A percentile compares a stretch with the other conserved stretches of the same genome.
Evolutionary conservation across 345 rosid species (phyloP).

Genomic region (Excoecaria agallocha): DNA sequence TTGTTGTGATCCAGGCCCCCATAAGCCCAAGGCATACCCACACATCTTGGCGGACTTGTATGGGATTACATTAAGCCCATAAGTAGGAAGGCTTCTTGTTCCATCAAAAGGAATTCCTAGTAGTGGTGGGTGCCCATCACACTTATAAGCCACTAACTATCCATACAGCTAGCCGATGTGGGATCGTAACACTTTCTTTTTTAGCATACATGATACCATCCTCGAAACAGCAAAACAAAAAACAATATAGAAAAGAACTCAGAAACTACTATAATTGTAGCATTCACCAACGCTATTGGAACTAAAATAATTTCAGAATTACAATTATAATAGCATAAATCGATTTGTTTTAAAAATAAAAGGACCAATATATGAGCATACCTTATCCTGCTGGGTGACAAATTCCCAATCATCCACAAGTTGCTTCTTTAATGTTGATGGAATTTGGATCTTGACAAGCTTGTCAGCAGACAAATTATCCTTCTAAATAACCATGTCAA

Average conservation of each 20-base stretch:
- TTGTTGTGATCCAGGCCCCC: too few relatives aligned
- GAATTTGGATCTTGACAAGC: conserved; percentile 76
- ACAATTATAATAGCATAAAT: conserved; percentile 7
- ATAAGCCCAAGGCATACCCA: too few relatives aligned
- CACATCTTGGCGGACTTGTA: too few relatives aligned
- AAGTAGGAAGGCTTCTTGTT: too few relatives aligned
- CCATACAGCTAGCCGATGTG: too few relatives aligned
- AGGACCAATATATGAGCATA: conserved; percentile 15
- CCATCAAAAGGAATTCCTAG: too few relatives aligned
- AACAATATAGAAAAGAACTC: background rate
- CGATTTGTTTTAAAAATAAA: background rate
- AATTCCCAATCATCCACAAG: conserved; percentile 87
- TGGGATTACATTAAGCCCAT: too few relatives aligned
- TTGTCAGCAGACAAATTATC: conserved; percentile 48
- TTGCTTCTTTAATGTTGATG: conserved; percentile 73
- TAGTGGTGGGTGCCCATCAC: too few relatives aligned
- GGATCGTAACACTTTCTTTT: too few relatives aligned
- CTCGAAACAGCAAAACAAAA: conserved; percentile 1
- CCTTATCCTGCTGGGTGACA: conserved; percentile 81
- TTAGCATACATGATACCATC: conserved; percentile 1
- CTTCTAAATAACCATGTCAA: conserved; percentile 11
- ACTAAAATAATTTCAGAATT: conserved; percentile 1
- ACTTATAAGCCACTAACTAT: too few relatives aligned
- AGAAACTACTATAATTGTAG: background rate
- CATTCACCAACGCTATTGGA: background rate